Evolutionary conservation across 805 yeast genomes (phyloP).

Genomic region (Cyberlindnera americana): DNA sequence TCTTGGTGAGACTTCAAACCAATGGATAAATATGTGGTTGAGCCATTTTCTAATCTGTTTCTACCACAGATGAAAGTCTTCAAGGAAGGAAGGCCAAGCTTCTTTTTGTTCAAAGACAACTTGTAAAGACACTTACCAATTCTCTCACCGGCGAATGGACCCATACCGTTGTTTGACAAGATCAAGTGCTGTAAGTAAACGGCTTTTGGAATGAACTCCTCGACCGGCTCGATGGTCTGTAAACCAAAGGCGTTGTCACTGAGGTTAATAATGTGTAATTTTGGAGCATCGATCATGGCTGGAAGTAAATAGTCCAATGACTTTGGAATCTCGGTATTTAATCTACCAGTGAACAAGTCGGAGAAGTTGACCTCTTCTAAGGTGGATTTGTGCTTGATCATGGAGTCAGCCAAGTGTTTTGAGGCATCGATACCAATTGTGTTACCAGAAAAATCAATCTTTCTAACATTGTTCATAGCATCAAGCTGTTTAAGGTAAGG

Average conservation of each 20-base stretch:
- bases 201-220: slow-evolving; percentile 70
- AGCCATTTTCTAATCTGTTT: slow-evolving; percentile 94
- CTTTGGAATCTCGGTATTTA: slow-evolving; percentile 90
- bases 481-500: slow-evolving; percentile 61
- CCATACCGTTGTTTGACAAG: slow-evolving; percentile 94
- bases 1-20: slow-evolving; percentile 79
- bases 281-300: slow-evolving; percentile 63
- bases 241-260: slow-evolving; percentile 97
- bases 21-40: slow-evolving; percentile 77
- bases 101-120: slow-evolving; percentile 61
- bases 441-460: slow-evolving; percentile 85
- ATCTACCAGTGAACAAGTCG: slow-evolving; percentile 91
- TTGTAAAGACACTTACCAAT: slow-evolving; percentile 82
- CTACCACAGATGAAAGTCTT: slow-evolving; percentile 95
- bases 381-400: slow-evolving; percentile 39
- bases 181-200: slow-evolving; percentile 80
- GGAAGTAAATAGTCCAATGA: slow-evolving; percentile 72
- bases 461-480: slow-evolving; percentile 36
- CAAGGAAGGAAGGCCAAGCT: slow-evolving; percentile 44
- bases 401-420: slow-evolving; percentile 56
- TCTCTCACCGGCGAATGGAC: slow-evolving; percentile 95
- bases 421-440: slow-evolving; percentile 93
- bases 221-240: slow-evolving; percentile 89
- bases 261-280: slow-evolving; percentile 70
- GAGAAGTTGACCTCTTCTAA: slow-evolving; percentile 75